Evolutionary conservation across 2,329 filamentous ascomycete genomes (phyloP).

Genomic region (Sarocladium strictum): DNA sequence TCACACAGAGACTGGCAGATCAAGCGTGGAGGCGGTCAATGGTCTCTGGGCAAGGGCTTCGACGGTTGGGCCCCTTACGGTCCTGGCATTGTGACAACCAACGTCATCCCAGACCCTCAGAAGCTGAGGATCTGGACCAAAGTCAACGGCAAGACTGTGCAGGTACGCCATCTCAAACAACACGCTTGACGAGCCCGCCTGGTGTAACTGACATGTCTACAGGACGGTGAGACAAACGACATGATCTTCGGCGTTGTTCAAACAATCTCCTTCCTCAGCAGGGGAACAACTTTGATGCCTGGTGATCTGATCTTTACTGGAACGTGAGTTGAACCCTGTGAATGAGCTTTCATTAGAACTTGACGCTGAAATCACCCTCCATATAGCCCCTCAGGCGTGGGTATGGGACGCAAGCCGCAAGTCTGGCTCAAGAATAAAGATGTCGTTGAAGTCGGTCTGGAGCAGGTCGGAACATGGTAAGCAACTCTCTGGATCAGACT

Average conservation of each 20-base stretch:
- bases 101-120: slow-evolving; percentile 52
- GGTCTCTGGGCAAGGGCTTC: slow-evolving; percentile 67
- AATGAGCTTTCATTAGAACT: neutral
- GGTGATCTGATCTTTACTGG: slow-evolving; percentile 64
- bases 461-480: slow-evolving; percentile 55
- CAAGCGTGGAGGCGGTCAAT: slow-evolving; percentile 61
- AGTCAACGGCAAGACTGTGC: slow-evolving; percentile 52
- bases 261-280: slow-evolving; percentile 53
- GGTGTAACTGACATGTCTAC: slow-evolving; percentile 8
- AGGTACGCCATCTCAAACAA: slow-evolving; percentile 28
- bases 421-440: slow-evolving; percentile 67
- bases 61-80: slow-evolving; percentile 72
- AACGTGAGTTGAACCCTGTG: slow-evolving; percentile 37
- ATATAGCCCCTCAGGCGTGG: slow-evolving; percentile 59
- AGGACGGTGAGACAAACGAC: slow-evolving; percentile 51
- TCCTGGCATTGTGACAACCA: slow-evolving; percentile 59
- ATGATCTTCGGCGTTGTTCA: slow-evolving; percentile 59
- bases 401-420: slow-evolving; percentile 60
- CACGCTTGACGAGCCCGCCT: neutral
- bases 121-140: slow-evolving; percentile 49
- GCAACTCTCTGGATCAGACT: slow-evolving; percentile 2
- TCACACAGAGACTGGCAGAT: slow-evolving; percentile 74
- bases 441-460: slow-evolving; percentile 61
- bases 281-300: slow-evolving; percentile 56
- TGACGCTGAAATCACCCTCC: neutral